Evolutionary conservation across 2,329 filamentous ascomycete genomes (phyloP).

Genomic region (Neonectria neomacrospora): DNA sequence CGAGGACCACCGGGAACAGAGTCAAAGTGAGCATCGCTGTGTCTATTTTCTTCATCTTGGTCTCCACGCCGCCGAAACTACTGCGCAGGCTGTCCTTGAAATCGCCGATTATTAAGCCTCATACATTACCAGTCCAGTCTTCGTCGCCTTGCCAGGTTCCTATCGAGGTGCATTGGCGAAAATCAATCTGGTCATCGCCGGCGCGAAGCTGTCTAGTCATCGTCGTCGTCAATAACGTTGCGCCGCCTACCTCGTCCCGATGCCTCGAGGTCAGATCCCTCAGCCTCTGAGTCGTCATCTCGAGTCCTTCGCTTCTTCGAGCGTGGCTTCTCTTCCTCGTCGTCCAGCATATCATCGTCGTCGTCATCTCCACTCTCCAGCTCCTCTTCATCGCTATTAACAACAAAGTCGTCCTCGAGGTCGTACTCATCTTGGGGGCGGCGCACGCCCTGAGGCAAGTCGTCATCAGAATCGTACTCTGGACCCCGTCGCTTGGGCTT

Average conservation of each 20-base stretch:
- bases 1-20: neutral
- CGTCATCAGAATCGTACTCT: conserved; percentile 83
- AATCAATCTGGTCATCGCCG: conserved; percentile 61
- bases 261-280: conserved; percentile 63
- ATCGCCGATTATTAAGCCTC: conserved; percentile 12
- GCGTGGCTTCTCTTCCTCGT: conserved; percentile 59
- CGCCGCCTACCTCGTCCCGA: conserved; percentile 63
- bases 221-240: conserved; percentile 69
- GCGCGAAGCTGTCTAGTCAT: conserved; percentile 59
- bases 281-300: conserved; percentile 62
- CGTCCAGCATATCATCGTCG: conserved; percentile 68
- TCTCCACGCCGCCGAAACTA: conserved; percentile 18
- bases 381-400: conserved; percentile 78
- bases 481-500: conserved; percentile 65
- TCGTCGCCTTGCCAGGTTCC: neutral
- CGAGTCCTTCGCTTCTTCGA: conserved; percentile 64
- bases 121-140: conserved; percentile 4
- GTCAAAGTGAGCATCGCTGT: conserved; percentile 16
- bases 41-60: conserved; percentile 22
- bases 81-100: neutral
- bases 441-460: conserved; percentile 69
- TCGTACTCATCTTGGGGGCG: conserved; percentile 80
- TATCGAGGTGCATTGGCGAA: neutral
- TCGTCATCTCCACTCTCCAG: conserved; percentile 71
- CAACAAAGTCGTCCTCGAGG: conserved; percentile 82